These are phyloP conservation scores for Umbelopsis vinacea DNA, from an alignment of 192 early-diverging fungal species.

Conservation along the genomic window DNA sequence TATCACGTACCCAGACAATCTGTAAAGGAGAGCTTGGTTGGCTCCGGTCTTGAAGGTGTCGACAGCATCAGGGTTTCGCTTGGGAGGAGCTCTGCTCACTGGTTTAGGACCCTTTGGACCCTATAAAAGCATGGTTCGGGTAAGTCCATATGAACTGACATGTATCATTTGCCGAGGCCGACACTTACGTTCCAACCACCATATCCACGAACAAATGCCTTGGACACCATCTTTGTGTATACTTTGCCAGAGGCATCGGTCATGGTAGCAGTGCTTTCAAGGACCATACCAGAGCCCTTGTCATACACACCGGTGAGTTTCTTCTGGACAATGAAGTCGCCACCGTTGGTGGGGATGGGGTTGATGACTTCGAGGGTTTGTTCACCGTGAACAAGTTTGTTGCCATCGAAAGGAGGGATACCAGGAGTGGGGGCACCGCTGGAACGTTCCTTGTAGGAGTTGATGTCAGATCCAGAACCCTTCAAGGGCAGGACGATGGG, in stretches of 20 bases:
- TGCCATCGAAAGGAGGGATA: constrained; percentile 67
- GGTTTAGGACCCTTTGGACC: constrained; percentile 73
- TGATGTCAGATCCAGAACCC: constrained; percentile 40
- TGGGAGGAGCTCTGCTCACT: constrained; percentile 51
- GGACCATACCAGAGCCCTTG: constrained; percentile 71
- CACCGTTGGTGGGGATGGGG: constrained; percentile 62
- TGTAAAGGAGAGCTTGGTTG: constrained; percentile 71
- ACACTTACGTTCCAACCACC: constrained; percentile 27
- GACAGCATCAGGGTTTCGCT: constrained; percentile 62
- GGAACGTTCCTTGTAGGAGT: constrained; percentile 46
- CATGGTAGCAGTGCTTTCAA: constrained; percentile 56
- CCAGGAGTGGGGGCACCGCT: constrained; percentile 53
- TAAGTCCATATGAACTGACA: background rate
- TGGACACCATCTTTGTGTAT: constrained; percentile 19
- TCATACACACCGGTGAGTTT: constrained; percentile 73
- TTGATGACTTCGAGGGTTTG: constrained; percentile 62
- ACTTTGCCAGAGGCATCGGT: background rate
- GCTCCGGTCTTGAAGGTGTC: constrained; percentile 48
- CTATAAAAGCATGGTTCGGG: background rate
- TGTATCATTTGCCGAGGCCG: background rate
- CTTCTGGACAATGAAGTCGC: constrained; percentile 54
- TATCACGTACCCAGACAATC: constrained; percentile 66
- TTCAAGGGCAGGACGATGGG: constrained; percentile 68
- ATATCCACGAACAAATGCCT: constrained; percentile 32
- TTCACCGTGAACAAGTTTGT: constrained; percentile 74